Percentiles rank a stretch among this genome's conserved stretches.
These are phyloP conservation scores for Stachybotrys elegans DNA, from an alignment of 2,329 filamentous ascomycete genomes.

Conservation along the genomic window DNA sequence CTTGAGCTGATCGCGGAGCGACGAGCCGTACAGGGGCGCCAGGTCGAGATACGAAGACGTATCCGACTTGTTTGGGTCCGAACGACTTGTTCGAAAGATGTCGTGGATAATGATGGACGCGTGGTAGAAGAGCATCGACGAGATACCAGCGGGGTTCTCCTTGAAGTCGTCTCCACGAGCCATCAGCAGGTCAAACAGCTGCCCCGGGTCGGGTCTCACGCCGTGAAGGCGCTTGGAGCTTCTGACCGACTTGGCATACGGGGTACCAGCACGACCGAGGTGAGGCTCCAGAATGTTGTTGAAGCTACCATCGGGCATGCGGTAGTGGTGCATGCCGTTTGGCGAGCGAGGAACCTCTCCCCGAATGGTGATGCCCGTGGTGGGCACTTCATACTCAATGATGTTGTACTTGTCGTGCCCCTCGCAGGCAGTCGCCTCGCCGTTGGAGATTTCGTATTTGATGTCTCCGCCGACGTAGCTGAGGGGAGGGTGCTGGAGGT, in stretches of 20 bases:
- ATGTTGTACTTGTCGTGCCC: slow-evolving; percentile 24
- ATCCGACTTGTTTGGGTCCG: slow-evolving; percentile 57
- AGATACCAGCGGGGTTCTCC: slow-evolving; percentile 67
- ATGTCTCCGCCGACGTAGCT: slow-evolving; percentile 35
- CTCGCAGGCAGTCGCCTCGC: slow-evolving; percentile 24
- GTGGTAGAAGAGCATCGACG: slow-evolving; percentile 69
- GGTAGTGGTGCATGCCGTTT: slow-evolving; percentile 29
- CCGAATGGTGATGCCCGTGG: slow-evolving; percentile 28
- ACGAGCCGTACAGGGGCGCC: slow-evolving; percentile 66
- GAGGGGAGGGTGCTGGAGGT: slow-evolving; percentile 48
- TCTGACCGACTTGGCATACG: slow-evolving; percentile 64
- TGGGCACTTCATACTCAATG: slow-evolving; percentile 35
- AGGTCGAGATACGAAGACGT: slow-evolving; percentile 74
- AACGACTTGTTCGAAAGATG: slow-evolving; percentile 41
- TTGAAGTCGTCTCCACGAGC: slow-evolving; percentile 49
- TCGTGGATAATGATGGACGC: slow-evolving; percentile 54
- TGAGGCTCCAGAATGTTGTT: slow-evolving; percentile 59
- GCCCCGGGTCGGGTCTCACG: slow-evolving; percentile 57
- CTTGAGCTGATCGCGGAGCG: slow-evolving; percentile 54
- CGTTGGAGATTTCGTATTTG: slow-evolving; percentile 29
- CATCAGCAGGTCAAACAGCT: slow-evolving; percentile 65
- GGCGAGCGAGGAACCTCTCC: slow-evolving; percentile 30
- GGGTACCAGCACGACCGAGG: slow-evolving; percentile 59
- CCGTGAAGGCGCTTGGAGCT: slow-evolving; percentile 51
- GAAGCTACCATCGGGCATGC: slow-evolving; percentile 32